A percentile compares a stretch with the other conserved stretches of the same genome.
phyloP scores from a whole-genome alignment of 108 stramenopile genomes.

The Skeletonema grethae region DNA sequence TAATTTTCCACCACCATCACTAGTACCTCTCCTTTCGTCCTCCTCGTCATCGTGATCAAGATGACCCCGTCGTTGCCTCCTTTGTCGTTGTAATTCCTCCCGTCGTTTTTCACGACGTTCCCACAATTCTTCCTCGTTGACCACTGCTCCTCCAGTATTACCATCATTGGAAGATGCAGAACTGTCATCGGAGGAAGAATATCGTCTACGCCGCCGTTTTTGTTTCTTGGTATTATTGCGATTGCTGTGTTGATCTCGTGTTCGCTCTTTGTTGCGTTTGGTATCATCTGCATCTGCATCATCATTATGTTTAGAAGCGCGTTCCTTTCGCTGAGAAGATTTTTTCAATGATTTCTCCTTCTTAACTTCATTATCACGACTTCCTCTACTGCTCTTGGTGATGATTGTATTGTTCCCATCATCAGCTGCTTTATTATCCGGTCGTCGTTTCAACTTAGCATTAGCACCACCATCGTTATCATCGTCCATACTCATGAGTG shows the following conservation, averaged over 20 bases:
- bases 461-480: background rate
- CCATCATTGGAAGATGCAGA: background rate
- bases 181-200: conserved; percentile 28
- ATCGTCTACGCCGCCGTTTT: conserved; percentile 30
- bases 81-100: conserved; percentile 27
- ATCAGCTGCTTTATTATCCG: conserved; percentile 5
- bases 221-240: background rate
- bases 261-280: background rate
- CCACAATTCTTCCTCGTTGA: conserved; percentile 30
- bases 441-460: background rate
- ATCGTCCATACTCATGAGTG: conserved; percentile 46
- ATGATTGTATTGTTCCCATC: conserved; percentile 23
- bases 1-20: conserved; percentile 39
- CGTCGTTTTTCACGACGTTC: conserved; percentile 35
- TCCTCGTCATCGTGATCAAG: background rate
- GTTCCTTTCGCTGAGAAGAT: background rate
- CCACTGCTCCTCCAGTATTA: conserved; percentile 10
- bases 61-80: conserved; percentile 7
- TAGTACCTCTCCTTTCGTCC: background rate
- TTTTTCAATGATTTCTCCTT: conserved; percentile 9
- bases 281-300: background rate
- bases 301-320: too few relatives aligned
- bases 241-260: background rate
- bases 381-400: conserved; percentile 26
- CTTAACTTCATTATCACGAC: conserved; percentile 9